These are phyloP conservation scores for Emiliania huxleyi DNA, from an alignment of 78 protist species.

Conservation along the genomic window DNA sequence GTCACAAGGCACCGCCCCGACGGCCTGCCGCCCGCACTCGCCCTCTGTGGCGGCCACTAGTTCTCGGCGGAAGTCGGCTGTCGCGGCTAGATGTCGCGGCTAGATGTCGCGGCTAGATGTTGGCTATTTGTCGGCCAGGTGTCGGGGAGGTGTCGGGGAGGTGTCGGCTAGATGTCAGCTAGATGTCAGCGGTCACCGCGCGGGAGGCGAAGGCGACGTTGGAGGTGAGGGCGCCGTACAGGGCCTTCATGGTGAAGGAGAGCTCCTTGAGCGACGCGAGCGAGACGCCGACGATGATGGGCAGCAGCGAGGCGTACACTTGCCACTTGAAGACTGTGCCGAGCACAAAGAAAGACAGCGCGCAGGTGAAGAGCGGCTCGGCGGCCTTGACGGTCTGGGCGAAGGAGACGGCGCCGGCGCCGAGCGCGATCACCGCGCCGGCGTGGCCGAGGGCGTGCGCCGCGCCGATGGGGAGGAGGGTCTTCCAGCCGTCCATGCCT, in stretches of 20 bases:
- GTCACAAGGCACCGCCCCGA: no score
- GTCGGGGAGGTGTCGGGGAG: no score
- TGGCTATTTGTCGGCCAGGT: no score
- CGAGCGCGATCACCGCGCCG: constrained; percentile 26
- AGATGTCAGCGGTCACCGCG: no score
- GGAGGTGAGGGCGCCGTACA: constrained; percentile 9
- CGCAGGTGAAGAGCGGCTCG: constrained; percentile 41
- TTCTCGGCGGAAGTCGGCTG: no score
- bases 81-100: no score
- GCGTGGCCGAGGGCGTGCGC: constrained; percentile 16
- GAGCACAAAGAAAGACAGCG: neutral
- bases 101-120: no score
- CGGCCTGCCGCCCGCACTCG: no score
- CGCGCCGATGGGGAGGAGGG: neutral
- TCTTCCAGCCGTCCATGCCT: no score
- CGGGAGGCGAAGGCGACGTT: constrained; percentile 23
- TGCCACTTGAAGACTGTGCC: neutral
- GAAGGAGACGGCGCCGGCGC: constrained; percentile 33
- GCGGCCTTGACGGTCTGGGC: constrained; percentile 27
- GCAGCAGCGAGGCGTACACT: constrained; percentile 29
- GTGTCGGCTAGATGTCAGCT: no score
- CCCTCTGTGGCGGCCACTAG: no score
- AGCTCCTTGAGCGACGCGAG: constrained; percentile 37
- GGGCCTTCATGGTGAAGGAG: neutral
- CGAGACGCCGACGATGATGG: constrained; percentile 28